Percentiles rank a stretch among this genome's conserved stretches.
These are phyloP conservation scores for Cyclotella sp. DNA, from an alignment of 108 stramenopile genomes.

Conservation along the genomic window DNA sequence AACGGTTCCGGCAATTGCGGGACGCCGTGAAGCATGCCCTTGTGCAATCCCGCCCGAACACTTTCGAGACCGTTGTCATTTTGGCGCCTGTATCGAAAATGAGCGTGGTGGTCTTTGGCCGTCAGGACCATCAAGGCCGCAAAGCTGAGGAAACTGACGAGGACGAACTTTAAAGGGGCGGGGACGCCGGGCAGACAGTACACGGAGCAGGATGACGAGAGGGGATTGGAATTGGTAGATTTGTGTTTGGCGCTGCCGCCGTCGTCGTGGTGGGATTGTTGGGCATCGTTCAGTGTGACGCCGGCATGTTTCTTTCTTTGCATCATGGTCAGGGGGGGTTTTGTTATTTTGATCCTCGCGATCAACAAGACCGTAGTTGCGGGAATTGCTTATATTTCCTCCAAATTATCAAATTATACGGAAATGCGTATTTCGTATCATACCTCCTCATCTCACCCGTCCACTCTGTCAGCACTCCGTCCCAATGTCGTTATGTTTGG, in stretches of 20 bases:
- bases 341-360: too few species aligned
- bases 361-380: too few species aligned
- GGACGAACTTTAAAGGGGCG: constrained; percentile 27
- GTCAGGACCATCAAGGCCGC: constrained; percentile 43
- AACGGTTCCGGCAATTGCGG: constrained; percentile 39
- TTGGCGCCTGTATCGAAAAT: constrained; percentile 10
- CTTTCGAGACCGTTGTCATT: background rate
- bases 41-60: constrained; percentile 11
- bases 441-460: too few species aligned
- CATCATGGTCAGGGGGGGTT: constrained; percentile 23
- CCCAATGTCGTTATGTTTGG: too few species aligned
- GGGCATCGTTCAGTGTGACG: background rate
- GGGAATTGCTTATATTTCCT: too few species aligned
- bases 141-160: constrained; percentile 40
- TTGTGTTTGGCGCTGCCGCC: constrained; percentile 32
- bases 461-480: too few species aligned
- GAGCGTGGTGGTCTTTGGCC: constrained; percentile 31
- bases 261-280: constrained; percentile 22
- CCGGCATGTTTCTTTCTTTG: constrained; percentile 42
- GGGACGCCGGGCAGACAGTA: constrained; percentile 41
- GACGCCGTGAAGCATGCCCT: constrained; percentile 17
- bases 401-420: too few species aligned
- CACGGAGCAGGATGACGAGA: background rate
- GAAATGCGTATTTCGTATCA: too few species aligned
- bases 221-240: constrained; percentile 8